These are phyloP conservation scores for Solanum chacoense DNA, from an alignment of 305 asterid species.

Conservation along the genomic window DNA sequence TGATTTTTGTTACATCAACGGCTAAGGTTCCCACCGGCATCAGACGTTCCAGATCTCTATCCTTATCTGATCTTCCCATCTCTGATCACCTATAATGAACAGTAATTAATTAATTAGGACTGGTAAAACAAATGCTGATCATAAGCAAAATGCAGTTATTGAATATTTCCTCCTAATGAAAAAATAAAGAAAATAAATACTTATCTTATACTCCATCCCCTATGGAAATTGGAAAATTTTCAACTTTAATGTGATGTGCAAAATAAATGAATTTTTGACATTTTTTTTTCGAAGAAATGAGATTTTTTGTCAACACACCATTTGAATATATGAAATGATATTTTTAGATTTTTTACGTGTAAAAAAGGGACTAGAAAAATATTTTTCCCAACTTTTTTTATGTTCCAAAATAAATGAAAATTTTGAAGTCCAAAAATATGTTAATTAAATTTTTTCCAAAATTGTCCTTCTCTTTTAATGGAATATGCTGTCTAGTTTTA, in stretches of 20 bases:
- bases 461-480: not conserved
- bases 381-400: not conserved
- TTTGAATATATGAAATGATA: not conserved
- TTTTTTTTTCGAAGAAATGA: not conserved
- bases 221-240: not conserved
- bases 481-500: not conserved
- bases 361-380: not conserved
- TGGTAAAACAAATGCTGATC: not conserved
- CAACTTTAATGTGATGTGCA: not conserved
- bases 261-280: not conserved
- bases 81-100: not conserved
- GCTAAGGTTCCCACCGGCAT: slow-evolving; percentile 14
- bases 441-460: not conserved
- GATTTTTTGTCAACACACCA: not conserved
- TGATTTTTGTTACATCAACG: not conserved
- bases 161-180: not conserved
- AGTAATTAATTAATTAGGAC: not conserved
- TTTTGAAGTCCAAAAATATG: not conserved
- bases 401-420: not conserved
- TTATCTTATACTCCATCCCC: not conserved
- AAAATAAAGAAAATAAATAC: not conserved
- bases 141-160: not conserved
- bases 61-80: slow-evolving; percentile 17
- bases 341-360: not conserved
- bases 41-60: slow-evolving; percentile 27